A percentile compares a stretch with the other conserved stretches of the same genome.
These are phyloP conservation scores for Aciculosporium take DNA, from an alignment of 2,329 filamentous ascomycete genomes.

Conservation along the genomic window DNA sequence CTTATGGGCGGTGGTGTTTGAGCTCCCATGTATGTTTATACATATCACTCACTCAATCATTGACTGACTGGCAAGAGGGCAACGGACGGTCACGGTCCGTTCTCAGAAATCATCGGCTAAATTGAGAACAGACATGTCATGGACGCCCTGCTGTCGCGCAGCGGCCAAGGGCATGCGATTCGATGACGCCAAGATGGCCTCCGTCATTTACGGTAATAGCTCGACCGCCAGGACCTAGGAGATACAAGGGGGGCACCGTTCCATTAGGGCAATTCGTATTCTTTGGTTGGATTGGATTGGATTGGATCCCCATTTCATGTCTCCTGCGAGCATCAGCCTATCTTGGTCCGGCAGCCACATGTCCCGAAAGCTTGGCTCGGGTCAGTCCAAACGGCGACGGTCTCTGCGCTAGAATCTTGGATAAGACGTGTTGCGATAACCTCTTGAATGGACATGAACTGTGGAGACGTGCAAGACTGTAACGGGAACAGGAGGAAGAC, in stretches of 20 bases:
- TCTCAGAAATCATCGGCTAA: neutral
- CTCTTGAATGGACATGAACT: neutral
- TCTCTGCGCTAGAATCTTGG: neutral
- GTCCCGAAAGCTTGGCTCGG: conserved; percentile 1
- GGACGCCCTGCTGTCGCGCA: neutral
- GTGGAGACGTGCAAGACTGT: too few species aligned
- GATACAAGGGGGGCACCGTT: too few species aligned
- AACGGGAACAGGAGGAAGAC: too few species aligned
- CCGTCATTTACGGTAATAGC: too few species aligned
- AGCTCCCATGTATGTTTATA: neutral
- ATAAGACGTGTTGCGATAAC: neutral
- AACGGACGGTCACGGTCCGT: too few species aligned
- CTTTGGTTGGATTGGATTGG: neutral
- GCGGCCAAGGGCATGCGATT: too few species aligned
- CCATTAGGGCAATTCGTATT: neutral
- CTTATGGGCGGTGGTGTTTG: too few species aligned
- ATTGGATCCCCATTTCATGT: neutral
- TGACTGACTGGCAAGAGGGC: neutral
- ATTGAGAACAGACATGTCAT: neutral
- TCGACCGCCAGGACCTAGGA: too few species aligned
- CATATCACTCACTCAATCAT: neutral
- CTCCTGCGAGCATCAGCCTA: neutral
- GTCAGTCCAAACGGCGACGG: neutral
- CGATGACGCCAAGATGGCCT: too few species aligned
- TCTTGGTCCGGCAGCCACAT: neutral